These are phyloP conservation scores for Debaryomycetaceae sp. DNA, from an alignment of 1,139 yeast species.

Conservation along the genomic window DNA sequence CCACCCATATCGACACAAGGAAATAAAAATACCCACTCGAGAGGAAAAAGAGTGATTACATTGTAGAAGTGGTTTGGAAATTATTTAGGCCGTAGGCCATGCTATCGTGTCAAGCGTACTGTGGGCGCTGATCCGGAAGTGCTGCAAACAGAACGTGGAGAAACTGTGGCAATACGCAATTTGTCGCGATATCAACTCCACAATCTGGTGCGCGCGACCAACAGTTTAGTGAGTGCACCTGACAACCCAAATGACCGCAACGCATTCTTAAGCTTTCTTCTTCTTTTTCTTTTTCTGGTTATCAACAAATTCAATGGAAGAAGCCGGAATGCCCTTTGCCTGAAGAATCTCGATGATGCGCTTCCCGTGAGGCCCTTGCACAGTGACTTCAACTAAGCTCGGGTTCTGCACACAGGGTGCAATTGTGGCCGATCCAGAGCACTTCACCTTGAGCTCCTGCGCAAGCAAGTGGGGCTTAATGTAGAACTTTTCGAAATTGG, in stretches of 20 bases:
- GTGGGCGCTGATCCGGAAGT: too few relatives aligned
- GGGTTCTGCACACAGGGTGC: conserved; percentile 53
- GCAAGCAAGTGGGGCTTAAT: conserved; percentile 65
- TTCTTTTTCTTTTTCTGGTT: conserved; percentile 57
- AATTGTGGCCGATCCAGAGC: conserved; percentile 86
- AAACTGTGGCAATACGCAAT: not conserved
- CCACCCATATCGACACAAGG: conserved; percentile 5
- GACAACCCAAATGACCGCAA: not conserved
- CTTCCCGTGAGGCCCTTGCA: conserved; percentile 86
- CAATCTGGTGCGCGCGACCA: not conserved
- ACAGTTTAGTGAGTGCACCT: not conserved
- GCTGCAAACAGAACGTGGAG: not conserved
- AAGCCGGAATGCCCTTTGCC: conserved; percentile 60
- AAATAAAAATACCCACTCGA: too few relatives aligned
- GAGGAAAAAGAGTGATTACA: too few relatives aligned
- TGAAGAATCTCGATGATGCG: conserved; percentile 54
- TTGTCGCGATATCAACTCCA: not conserved
- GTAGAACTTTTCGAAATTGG: conserved; percentile 64
- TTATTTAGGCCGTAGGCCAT: too few relatives aligned
- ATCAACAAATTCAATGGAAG: conserved; percentile 66
- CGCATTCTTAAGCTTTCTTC: conserved; percentile 14
- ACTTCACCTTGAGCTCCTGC: conserved; percentile 65
- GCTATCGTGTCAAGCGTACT: too few relatives aligned
- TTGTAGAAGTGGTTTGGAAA: too few relatives aligned
- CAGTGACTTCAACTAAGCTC: conserved; percentile 62